Evolutionary conservation across 2,329 filamentous ascomycete genomes (phyloP).

Genomic region (Helotiales sp.): DNA sequence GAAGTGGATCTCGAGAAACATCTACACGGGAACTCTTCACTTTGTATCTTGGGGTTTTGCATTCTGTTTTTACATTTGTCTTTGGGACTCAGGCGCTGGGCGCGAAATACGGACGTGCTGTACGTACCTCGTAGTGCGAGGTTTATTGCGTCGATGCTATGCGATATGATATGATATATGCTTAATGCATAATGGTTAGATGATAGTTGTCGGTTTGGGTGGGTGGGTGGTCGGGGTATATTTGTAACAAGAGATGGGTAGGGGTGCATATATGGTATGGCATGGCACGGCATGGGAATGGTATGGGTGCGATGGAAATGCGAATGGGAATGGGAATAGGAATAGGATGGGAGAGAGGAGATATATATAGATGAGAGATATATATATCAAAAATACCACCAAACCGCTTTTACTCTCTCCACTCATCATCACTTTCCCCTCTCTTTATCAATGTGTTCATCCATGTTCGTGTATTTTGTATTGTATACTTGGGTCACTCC

Average conservation of each 20-base stretch:
- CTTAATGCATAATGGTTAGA: slow-evolving; percentile 12
- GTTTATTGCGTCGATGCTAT: not conserved
- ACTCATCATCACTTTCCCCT: too few relatives aligned
- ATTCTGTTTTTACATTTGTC: not conserved
- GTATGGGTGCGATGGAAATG: too few relatives aligned
- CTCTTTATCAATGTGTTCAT: too few relatives aligned
- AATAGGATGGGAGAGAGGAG: not conserved
- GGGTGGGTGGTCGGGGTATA: too few relatives aligned
- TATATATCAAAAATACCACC: not conserved
- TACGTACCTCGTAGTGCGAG: not conserved
- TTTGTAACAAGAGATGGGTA: not conserved
- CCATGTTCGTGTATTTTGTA: too few relatives aligned
- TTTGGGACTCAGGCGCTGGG: slow-evolving; percentile 1
- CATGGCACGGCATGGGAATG: not conserved
- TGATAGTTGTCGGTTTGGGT: not conserved
- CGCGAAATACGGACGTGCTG: not conserved
- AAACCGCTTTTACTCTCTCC: not conserved
- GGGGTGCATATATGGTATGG: not conserved
- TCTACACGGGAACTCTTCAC: not conserved
- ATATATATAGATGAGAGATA: slow-evolving; percentile 11
- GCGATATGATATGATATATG: not conserved
- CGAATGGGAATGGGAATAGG: not conserved
- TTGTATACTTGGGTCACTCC: too few relatives aligned
- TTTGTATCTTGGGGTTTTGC: not conserved
- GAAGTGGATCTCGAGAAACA: not conserved